Percentiles rank a stretch among this genome's conserved stretches.
These are phyloP conservation scores for Chrysochromulina tobinii DNA, from an alignment of 78 protist species.

Conservation along the genomic window DNA sequence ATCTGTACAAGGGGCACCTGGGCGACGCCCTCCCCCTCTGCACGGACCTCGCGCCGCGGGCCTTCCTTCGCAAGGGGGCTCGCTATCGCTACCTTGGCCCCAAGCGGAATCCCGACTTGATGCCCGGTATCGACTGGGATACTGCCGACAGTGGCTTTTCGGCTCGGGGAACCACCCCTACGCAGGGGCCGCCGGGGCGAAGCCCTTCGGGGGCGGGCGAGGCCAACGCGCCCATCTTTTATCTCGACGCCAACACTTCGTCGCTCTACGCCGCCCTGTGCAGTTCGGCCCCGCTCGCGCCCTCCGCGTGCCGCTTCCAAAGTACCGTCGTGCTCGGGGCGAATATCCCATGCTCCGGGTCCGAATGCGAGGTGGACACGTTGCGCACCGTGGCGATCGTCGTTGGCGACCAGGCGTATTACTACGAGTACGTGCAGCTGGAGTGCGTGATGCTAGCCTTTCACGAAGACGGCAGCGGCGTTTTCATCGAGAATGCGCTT, in stretches of 20 bases:
- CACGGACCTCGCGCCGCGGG: not conserved
- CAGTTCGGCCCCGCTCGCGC: not conserved
- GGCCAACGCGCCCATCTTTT: not conserved
- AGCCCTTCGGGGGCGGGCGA: not conserved
- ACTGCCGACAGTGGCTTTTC: not conserved
- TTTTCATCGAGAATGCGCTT: no score
- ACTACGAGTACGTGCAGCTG: not conserved
- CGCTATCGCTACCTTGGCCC: not conserved
- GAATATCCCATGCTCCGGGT: not conserved
- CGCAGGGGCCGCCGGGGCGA: no score
- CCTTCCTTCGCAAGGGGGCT: not conserved
- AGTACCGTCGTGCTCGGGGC: not conserved
- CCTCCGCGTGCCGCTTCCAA: not conserved
- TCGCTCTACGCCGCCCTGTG: not conserved
- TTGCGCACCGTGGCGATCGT: not conserved
- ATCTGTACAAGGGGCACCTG: not conserved
- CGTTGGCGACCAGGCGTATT: not conserved
- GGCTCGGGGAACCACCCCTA: not conserved
- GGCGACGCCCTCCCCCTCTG: conserved; percentile 29
- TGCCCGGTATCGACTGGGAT: not conserved
- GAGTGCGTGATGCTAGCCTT: not conserved
- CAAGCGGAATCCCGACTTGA: not conserved
- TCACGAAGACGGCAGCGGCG: not conserved
- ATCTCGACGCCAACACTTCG: not conserved
- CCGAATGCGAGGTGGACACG: not conserved